Base-by-base conservation (phyloP, 169 alveolate genomes). In the Babesia bovis region DNA sequence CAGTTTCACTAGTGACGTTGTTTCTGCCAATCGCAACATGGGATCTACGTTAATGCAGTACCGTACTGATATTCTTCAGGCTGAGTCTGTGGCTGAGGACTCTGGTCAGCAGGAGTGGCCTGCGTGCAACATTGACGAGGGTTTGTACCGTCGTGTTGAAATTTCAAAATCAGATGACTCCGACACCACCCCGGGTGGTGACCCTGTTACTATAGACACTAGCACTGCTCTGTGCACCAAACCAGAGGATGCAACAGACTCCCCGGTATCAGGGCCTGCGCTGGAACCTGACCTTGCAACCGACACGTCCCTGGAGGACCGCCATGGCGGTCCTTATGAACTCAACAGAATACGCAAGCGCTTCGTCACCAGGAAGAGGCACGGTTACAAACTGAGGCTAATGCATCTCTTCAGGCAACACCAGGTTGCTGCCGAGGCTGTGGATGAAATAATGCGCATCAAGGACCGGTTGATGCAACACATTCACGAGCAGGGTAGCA, bases 11-110 rank as follows among this genome's bases (percentile, higher is more conserved):
- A 75, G 73, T 17, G 65, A 3, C 19, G 35, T 49, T 0, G 60
- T 47, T 17, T 60, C 73, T 41, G 49, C 7, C 15, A 44, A 63
- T 63, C 58, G 73, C 61, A 63, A 63, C 60, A 28, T 63, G 36
- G 47, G 49, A 40, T 17, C 73, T 45, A 63, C 60, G 21, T 45
- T 47, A 10, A 50, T 32, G 23, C 60, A 63, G 19, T 63, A 63
- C 19, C 21, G 73, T 44, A 63, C 28, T 9, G 73, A 63, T 28
- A 51, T 63, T 13, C 30, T 63, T 25, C 58, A 49, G 15, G 73
- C 28, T 30, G 73, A 63, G 21, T 17, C 58, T 35, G 13, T 32
- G 25, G 73, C 59, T 0, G 73, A 63, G n/a, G 73, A 63, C 12
- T n/a, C 44, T 21, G 52, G 38, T 7, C 56, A 28, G 12, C 63